Percentiles rank a stretch among this genome's conserved stretches.
Conservation (phyloP, 2,329 filamentous ascomycete genomes). For the Ophiostoma ips region DNA sequence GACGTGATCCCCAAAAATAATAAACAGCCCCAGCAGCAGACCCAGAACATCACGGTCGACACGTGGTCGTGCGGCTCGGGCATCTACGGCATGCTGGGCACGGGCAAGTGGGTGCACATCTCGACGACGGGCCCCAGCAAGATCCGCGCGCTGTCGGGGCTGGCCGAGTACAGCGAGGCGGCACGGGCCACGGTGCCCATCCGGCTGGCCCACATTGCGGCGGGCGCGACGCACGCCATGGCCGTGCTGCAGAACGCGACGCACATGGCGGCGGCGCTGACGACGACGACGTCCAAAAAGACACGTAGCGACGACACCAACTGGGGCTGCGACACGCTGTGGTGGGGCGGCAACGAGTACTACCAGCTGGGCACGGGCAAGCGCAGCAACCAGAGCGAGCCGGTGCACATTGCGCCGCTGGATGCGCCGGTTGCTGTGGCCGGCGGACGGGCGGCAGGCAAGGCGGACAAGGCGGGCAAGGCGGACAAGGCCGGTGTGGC, state of each 20-base stretch:
- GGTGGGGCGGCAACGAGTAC: slow-evolving; percentile 90
- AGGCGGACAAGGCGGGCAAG: not conserved
- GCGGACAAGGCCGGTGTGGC: not conserved
- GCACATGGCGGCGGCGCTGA: slow-evolving; percentile 39
- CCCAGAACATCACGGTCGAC: slow-evolving; percentile 36
- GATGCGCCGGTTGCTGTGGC: slow-evolving; percentile 29
- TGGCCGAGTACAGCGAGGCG: slow-evolving; percentile 77
- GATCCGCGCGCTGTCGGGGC: slow-evolving; percentile 66
- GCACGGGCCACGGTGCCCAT: slow-evolving; percentile 59
- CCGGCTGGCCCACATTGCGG: slow-evolving; percentile 55
- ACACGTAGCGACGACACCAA: slow-evolving; percentile 56
- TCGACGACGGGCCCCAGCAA: slow-evolving; percentile 60
- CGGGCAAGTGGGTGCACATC: slow-evolving; percentile 78
- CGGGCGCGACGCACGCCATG: slow-evolving; percentile 67
- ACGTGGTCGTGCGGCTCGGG: slow-evolving; percentile 81
- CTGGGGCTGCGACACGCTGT: slow-evolving; percentile 78
- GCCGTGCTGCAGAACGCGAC: slow-evolving; percentile 76
- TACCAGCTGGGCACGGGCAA: slow-evolving; percentile 89
- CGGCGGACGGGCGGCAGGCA: slow-evolving; percentile 18
- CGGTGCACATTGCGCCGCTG: slow-evolving; percentile 65
- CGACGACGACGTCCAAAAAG: not conserved
- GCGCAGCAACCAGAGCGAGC: slow-evolving; percentile 63
- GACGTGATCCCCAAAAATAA: slow-evolving; percentile 41
- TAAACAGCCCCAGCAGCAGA: slow-evolving; percentile 19
- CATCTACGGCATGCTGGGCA: slow-evolving; percentile 71